Evolutionary conservation across 495 filamentous ascomycete species (phyloP), one percentile per base, ranked within the genome.

Genomic region (Penicillium paradoxum): DNA sequence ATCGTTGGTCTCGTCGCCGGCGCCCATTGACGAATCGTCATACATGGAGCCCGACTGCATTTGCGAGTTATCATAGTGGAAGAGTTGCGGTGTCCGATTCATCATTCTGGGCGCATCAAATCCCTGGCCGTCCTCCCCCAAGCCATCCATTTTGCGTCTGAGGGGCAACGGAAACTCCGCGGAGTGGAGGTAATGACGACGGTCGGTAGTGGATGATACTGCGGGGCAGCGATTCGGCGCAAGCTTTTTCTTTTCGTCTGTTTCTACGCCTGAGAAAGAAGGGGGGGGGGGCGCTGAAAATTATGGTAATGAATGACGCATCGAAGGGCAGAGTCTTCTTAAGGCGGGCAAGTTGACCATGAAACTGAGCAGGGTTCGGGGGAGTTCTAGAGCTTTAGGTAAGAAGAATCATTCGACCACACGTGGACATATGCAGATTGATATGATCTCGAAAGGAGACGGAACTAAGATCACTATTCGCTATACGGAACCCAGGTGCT

Each of bases 11-110:
- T 85, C 86, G 56, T 93, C 90, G 46, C 78, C 73, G 54, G 68
- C 54, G 40, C 65, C 64, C 54, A 76, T 67, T 51, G 65, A 60
- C 49, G 73, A 43, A 24, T 73, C 70, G 57, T 89, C 84, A 45
- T 84, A 89, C 60, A 84, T 78, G 78, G 80, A 51, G 75, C 82
- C 49, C 73, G 75, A 56, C 10, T 77, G 70, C 19, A 85, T 74
- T 14, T 84, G 77, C 39, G 87, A 74, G 37, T 79, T 79, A 65
- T 90, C 80, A 43, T 87, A 85, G 49, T 71, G 83, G 58, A 87
- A 91, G 34, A 91, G 81, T 67, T 85, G 83, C 27, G 84, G 81
- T 48, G 88, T 84, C 41, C 86, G 84, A 55, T 82, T 79, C 68
- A 73, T 70, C 58, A 73, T 70, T 53, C 66, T 67, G 45, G 70